Evolutionary conservation across 192 early-diverging fungal species (phyloP).

Genomic region (Umbelopsis vinacea): DNA sequence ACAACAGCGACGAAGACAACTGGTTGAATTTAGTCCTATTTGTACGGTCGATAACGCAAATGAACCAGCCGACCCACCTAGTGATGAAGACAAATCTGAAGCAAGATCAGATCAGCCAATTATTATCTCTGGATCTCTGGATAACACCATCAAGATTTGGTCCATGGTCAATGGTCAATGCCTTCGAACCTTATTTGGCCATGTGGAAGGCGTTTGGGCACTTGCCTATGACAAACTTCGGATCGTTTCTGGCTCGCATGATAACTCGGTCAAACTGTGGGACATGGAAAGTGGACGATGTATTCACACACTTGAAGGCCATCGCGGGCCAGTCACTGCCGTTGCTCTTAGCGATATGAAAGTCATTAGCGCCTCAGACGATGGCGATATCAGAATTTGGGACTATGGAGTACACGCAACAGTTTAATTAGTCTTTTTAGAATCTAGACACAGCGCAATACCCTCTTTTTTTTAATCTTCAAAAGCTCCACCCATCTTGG

Average conservation of each 20-base stretch:
- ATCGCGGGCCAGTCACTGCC: conserved; percentile 77
- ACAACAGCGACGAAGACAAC: conserved; percentile 27
- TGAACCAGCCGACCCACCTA: conserved; percentile 26
- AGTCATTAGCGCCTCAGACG: conserved; percentile 85
- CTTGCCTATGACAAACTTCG: conserved; percentile 76
- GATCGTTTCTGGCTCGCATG: conserved; percentile 68
- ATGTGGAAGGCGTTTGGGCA: conserved; percentile 81
- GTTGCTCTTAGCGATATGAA: conserved; percentile 87
- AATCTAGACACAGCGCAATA: neutral
- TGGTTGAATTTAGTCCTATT: conserved; percentile 35
- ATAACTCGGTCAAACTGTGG: conserved; percentile 77
- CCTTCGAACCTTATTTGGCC: conserved; percentile 77
- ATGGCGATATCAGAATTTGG: conserved; percentile 80
- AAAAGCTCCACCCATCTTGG: conserved; percentile 4
- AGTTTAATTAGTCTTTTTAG: neutral
- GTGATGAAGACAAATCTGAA: neutral
- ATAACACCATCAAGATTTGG: conserved; percentile 91
- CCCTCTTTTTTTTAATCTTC: conserved; percentile 20
- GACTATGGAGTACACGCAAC: conserved; percentile 64
- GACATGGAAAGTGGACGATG: conserved; percentile 72
- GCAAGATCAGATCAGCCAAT: conserved; percentile 34
- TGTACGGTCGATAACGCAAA: conserved; percentile 51
- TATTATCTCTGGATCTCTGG: conserved; percentile 86
- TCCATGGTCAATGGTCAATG: conserved; percentile 79
- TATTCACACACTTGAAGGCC: conserved; percentile 66